Evolutionary conservation across 1,284 basidiomycete species (phyloP), one percentile per base, ranked within the genome.

Genomic region (Hypsizygus ulmarius): DNA sequence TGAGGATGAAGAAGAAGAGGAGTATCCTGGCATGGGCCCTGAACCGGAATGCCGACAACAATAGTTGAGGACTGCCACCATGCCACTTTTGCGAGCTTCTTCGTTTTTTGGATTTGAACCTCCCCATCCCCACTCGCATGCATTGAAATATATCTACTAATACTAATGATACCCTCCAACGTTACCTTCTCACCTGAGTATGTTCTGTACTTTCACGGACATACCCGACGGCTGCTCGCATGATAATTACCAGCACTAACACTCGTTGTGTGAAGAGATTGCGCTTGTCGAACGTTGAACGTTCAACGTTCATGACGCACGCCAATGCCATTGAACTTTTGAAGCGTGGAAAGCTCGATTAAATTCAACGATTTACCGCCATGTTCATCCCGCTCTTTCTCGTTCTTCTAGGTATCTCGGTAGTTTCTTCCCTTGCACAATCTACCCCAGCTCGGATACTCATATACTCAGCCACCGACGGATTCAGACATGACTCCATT

Each of bases 401-500:
- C 41, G 16, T 32, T 43, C n/a, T 42, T 27, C 34, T 53, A 9
- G 28, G 34, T 25, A 33, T 39, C 28, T 18, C 41, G 16, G 19
- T 44, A 39, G 39, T 43, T 3, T 35, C 50, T 42, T 47, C 47
- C 30, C 57, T 40, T 44, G 39, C 38, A 15, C 53, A 52, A 42
- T 43, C 45, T 16, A 37, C 43, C n/a, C 43, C 54, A 9, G 65
- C 72, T 7, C 66, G 64, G 14, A 58, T 76, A 10, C 68, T 82
- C n/a, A 73, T 84, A 25, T 82, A 78, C 56, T 77, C 79, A 3
- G 75, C 76, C 5, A 81, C 79, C 0, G 57, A 61, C 32, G 72
- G 70, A 12, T 84, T 75, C 58, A 71, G 85, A 43, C 89, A 92
- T 64, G 87, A 89, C 58, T 87, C 84, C 2, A 91, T 92, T 49